Conservation (phyloP, 2,329 filamentous ascomycete genomes). For the Leptographium wingfieldii region DNA sequence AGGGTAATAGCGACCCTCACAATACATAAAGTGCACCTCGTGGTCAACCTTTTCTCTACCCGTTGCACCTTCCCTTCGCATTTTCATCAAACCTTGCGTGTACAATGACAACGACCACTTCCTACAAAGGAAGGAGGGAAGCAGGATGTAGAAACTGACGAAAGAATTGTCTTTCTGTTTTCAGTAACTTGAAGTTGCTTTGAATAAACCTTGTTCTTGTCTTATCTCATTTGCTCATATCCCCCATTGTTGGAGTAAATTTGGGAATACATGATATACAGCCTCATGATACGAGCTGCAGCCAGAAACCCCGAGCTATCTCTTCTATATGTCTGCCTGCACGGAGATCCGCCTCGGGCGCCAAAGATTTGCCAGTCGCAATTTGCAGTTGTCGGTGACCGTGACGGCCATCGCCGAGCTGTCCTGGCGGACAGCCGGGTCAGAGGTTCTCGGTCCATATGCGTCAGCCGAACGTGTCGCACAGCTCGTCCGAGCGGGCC, state of each 20-base stretch:
- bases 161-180: not conserved
- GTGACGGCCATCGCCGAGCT: conserved; percentile 8
- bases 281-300: not conserved
- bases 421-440: conserved; percentile 2
- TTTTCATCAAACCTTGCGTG: not conserved
- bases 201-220: too few relatives aligned
- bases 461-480: conserved; percentile 9
- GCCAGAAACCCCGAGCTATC: not conserved
- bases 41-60: not conserved
- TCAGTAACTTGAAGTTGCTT: too few relatives aligned
- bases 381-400: conserved; percentile 2
- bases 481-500: conserved; percentile 9
- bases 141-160: not conserved
- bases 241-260: too few relatives aligned
- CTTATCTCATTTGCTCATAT: too few relatives aligned
- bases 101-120: not conserved
- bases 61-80: not conserved
- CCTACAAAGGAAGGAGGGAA: not conserved
- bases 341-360: conserved; percentile 2
- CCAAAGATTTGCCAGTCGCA: conserved; percentile 1
- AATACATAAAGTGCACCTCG: not conserved
- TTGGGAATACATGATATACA: not conserved
- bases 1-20: not conserved
- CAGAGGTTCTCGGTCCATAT: not conserved
- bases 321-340: not conserved